Evolutionary conservation across 1,139 yeast species (phyloP), one percentile per base, ranked within the genome.

Genomic region (Lodderomyces metapsilosis): DNA sequence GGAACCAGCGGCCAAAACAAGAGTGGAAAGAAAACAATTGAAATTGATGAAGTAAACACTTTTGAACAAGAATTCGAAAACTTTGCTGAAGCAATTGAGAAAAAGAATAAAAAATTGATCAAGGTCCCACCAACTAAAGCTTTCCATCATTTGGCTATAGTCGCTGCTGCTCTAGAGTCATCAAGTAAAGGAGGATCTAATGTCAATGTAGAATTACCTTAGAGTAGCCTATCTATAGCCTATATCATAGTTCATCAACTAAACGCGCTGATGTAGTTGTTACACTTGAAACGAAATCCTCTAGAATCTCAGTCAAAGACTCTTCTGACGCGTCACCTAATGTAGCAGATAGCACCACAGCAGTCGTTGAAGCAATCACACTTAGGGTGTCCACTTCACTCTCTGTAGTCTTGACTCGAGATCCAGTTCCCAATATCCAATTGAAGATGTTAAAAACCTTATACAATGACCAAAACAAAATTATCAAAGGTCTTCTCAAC

Each of bases 91-190:
- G 89, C 95, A 13, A 81, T 88, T 20, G 53, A 55, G 12, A 67
- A 75, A 43, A 79, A 82, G 47, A 88, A 88, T 60, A 85, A 84
- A 64, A 59, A 72, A 2, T 51, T 75, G 43, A 64, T 87, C 40
- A 66, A 64, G 34, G 78, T 82, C 30, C 72, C 82, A 13, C 95
- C 96, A 17, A 82, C 78, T 48, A 75, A 71, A 48, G 89, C 95
- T 9, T 89, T 85, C 80, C 96, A 89, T 63, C 97, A 91, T 61
- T 79, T 89, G 62, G 96, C 96, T 8, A 78, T 88, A 52, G 80
- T 91, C 45, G 94, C 80, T 42, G 97, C 96, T 34, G 86, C 88
- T 48, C 64, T 91, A 37, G 83, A 84, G 48, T 83, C 94, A 45
- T 78, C 89, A 32, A 59, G 72, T 34, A 65, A 73, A 38, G 68